Base-by-base conservation (phyloP, 2,329 filamentous ascomycete species). In the Phaeomoniella chlamydospora region DNA sequence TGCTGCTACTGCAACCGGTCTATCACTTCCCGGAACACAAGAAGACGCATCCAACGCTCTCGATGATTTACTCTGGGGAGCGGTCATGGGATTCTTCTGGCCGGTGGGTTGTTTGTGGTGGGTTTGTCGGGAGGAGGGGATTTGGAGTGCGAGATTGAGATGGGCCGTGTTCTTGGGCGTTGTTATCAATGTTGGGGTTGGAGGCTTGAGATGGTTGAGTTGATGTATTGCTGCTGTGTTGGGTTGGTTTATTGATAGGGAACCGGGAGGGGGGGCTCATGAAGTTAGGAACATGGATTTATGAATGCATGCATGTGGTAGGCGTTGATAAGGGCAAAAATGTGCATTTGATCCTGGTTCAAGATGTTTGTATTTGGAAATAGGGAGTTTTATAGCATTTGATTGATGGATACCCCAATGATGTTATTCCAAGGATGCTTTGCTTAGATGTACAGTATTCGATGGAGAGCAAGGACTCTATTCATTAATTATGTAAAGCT, bases 71-170 rank as follows among this genome's bases (percentile, higher is more conserved):
- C 67, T 96, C 39, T 82, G 79, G 59, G 90, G 87, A 3, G 84
- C 90, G 56, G 64, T 92, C 40, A 82, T 90, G 49, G 90, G 90
- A 0, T 98, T 96, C 64, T 81, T 98, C 55, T 96, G 88, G 74
- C 90, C 90, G 3, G 58, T 96, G 6, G 88, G 84, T 0, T 86
- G 83, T 49, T 64, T 88, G 38, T 76, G 80, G 36, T 94, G 87
- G 85, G 63, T 92, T 34, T 70, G 88, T 44, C 69, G 87, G 40
- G 84, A 94, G 56, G 82, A 90, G 39, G 86, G 83, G 1, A 77
- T 96, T 40, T 93, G 86, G 74, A 81, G 77, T 41, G 75, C 80
- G 50, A 68, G 87, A 49, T 81, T 85, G 65, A 78, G 86, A 54
- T 73, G 94, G 48, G 88, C 88, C 46, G 84, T 96, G 12, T 75